These are phyloP conservation scores for Colletotrichum lentis DNA, from an alignment of 2,329 filamentous ascomycete genomes.

Conservation along the genomic window DNA sequence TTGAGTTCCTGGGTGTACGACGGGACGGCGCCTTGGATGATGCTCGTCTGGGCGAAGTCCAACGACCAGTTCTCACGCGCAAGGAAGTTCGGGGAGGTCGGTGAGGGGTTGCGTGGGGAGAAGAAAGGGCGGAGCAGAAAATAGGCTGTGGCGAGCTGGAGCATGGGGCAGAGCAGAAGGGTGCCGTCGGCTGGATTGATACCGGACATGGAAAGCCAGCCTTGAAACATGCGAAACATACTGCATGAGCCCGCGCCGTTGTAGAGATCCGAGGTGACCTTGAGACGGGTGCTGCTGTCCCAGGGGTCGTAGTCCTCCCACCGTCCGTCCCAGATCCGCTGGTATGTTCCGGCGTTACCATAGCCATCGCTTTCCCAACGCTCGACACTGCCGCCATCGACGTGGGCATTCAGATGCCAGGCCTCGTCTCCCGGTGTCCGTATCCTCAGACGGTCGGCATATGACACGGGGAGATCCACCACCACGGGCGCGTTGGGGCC, in stretches of 20 bases:
- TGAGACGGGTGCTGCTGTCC: constrained; percentile 62
- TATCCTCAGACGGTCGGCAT: constrained; percentile 74
- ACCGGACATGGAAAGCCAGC: constrained; percentile 62
- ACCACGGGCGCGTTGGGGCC: constrained; percentile 67
- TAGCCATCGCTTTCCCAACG: constrained; percentile 77
- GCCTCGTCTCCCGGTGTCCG: constrained; percentile 63
- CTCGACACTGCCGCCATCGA: constrained; percentile 76
- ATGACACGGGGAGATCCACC: constrained; percentile 69
- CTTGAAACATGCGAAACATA: constrained; percentile 68
- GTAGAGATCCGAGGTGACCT: constrained; percentile 64
- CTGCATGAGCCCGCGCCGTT: constrained; percentile 66
- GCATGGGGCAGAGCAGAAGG: constrained; percentile 73
- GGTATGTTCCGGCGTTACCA: constrained; percentile 64
- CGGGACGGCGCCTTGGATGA: constrained; percentile 75
- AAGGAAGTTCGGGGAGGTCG: constrained; percentile 48
- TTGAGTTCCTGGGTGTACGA: constrained; percentile 77
- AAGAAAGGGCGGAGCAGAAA: constrained; percentile 82
- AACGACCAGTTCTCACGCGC: constrained; percentile 64
- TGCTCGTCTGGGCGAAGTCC: constrained; percentile 53
- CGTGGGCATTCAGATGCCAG: constrained; percentile 67
- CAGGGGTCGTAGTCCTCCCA: constrained; percentile 67
- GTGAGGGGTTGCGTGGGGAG: constrained; percentile 49
- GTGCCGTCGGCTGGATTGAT: constrained; percentile 74
- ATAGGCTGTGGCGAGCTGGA: constrained; percentile 75
- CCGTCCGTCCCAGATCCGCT: constrained; percentile 60